Evolutionary conservation across 129 eudicot genomes (phyloP), one percentile per base, ranked within the genome.

Genomic region (Chrysanthemum seticuspe): DNA sequence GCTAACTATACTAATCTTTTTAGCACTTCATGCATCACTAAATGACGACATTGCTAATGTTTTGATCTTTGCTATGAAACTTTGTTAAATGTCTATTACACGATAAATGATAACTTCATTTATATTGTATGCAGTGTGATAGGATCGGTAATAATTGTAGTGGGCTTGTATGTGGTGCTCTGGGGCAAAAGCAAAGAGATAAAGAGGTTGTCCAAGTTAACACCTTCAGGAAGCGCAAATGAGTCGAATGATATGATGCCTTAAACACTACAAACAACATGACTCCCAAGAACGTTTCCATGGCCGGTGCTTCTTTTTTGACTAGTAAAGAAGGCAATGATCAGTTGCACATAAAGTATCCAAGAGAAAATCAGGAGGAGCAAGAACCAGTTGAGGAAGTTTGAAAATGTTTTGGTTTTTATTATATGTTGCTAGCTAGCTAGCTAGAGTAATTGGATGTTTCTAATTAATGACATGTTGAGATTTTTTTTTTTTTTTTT

Each of bases 161-260:
- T 40, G 2, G 89, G 95, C 18, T 80, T 90, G 50, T 87, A 87
- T 40, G 7, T 78, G 59, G 95, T 88, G n/a, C 49, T 90, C 16
- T 90, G 91, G 97, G 97, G 89, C 6, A 87, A 83, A 66, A 65
- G 71, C 58, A 85, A 77, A 59, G 93, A 90, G 70, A 14, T 64
- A 21, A 78, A 78, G 66, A 78, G 52, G 56, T 44, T 31, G 10
- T 45, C 18, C 7, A 75, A 74, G 23, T 47, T 80, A 45, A 64
- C 13, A 61, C 76, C 85, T 18, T 44, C 78, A 4, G 58, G 7
- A 34, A 78, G 61, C 68, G 65, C 59, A 54, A 14, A 60, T 50
- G 76, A 78, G n/a, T 40, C 16, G 27, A 55, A 70, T 53, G 54
- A 40, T 29, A 70, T 53, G 54, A 40, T 29, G 48, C 14, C 47